Base-by-base conservation (phyloP, 1,284 basidiomycete species). In the Heliocybe sulcata region DNA sequence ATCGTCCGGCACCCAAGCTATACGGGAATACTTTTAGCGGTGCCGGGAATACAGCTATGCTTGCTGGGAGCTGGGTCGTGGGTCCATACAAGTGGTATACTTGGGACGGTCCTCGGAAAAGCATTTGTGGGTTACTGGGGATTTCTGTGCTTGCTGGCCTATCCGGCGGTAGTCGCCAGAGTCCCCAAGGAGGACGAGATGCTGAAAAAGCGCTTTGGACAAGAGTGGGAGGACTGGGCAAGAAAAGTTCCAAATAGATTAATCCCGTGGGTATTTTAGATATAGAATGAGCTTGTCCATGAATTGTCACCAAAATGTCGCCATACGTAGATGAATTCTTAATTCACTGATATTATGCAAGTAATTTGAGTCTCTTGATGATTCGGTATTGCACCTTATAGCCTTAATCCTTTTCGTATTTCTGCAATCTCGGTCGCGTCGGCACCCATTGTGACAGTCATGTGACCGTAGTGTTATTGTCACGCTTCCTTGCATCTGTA, bases 131-230 rank as follows among this genome's bases (percentile, higher is more conserved):
- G 9, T 9, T 33, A 29, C 20, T 52, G 27, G 20, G 27, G 19
- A 11, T 29, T 31, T 23, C 3, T 35, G 3, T 25, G 29, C 27
- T 3, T 12, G 14, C 8, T 23, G 16, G 27, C 27, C 3, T 52
- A 31, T 27, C 20, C 33, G 12, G 4, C 33, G 27, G 27, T 52
- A 14, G 33, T 23, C 14, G 22, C 22, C 29, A 25, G 55, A 33
- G 33, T 14, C n/a, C 26, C 42, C 20, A 35, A 27, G n/a, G 55
- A 56, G 38, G 45, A 56, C 35, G 29, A 53, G 16, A 25, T 58
- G 45, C 35, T 63, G 55, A 54, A 50, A 38, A 47, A 55, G 35
- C 27, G 52, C 26, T 63, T 63, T 54, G 60, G 60, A 22, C 51
- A 55, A 23, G 55, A 54, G 29, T 63, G 61, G 59, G 55, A 57